Evolutionary conservation across 2,329 filamentous ascomycete species (phyloP).

Genomic region (Graphium sp.): DNA sequence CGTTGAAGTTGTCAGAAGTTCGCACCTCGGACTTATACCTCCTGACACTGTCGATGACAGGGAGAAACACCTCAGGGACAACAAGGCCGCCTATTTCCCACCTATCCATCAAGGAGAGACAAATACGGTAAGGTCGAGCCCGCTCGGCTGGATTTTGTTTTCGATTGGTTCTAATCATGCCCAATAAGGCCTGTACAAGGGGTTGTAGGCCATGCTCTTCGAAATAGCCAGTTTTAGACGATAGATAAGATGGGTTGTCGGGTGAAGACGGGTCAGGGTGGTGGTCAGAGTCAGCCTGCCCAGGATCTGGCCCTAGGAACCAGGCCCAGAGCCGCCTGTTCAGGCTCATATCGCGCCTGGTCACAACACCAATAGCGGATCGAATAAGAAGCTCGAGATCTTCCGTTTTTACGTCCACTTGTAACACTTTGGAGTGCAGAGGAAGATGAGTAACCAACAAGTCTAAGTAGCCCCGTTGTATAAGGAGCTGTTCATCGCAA

Average conservation of each 20-base stretch:
- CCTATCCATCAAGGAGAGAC: conserved; percentile 89
- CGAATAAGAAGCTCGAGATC: conserved; percentile 72
- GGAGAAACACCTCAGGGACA: conserved; percentile 75
- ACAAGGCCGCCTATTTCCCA: conserved; percentile 93
- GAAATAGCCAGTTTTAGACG: conserved; percentile 64
- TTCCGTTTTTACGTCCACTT: conserved; percentile 50
- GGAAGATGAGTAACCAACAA: conserved; percentile 81
- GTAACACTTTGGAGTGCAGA: conserved; percentile 65
- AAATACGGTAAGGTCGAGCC: conserved; percentile 77
- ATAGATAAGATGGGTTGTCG: conserved; percentile 26
- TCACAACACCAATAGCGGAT: conserved; percentile 75
- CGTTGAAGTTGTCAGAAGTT: conserved; percentile 56
- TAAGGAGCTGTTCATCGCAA: conserved; percentile 71
- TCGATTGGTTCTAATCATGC: conserved; percentile 49
- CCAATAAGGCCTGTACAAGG: conserved; percentile 56
- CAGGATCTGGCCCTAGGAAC: conserved; percentile 68
- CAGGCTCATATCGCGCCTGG: conserved; percentile 86
- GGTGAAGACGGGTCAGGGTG: conserved; percentile 23
- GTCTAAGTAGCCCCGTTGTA: conserved; percentile 89
- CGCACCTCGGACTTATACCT: conserved; percentile 50
- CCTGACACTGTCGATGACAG: conserved; percentile 66
- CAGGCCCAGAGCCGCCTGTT: conserved; percentile 92
- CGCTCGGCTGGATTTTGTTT: conserved; percentile 42
- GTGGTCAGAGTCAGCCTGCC: conserved; percentile 28
- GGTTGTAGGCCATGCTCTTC: conserved; percentile 60